Conservation (phyloP, 2,329 filamentous ascomycete species). For the Ilyonectria robusta region DNA sequence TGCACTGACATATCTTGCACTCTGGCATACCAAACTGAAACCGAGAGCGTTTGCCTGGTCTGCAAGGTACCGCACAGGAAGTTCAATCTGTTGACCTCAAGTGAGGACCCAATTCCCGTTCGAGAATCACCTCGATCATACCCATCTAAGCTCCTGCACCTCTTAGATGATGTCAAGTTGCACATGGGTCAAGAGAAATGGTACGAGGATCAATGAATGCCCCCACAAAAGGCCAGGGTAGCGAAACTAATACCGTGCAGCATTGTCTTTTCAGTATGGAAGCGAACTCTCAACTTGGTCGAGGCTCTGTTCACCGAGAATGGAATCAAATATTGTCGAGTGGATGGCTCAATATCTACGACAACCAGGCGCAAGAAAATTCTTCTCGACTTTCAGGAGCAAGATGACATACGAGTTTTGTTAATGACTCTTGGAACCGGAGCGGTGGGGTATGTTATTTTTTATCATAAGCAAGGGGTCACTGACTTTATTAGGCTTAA, state of each 20-base stretch:
- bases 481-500: background rate
- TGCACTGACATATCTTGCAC: background rate
- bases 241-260: background rate
- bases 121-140: background rate
- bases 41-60: background rate
- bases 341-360: background rate
- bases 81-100: background rate
- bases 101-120: background rate
- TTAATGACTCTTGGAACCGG: constrained; percentile 2
- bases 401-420: background rate
- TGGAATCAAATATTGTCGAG: background rate
- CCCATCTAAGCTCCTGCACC: background rate
- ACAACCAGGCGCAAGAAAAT: background rate
- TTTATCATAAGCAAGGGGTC: background rate
- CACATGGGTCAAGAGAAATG: background rate
- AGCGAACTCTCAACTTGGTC: background rate
- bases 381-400: background rate
- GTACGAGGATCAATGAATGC: background rate
- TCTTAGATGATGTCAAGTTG: background rate
- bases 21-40: background rate
- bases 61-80: background rate
- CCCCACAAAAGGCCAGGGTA: no score
- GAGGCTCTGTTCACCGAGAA: background rate
- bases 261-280: background rate
- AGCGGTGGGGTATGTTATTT: background rate